Evolutionary conservation across 176 grass and related monocot genomes (phyloP).

Genomic region (Tillandsia fasciculata): DNA sequence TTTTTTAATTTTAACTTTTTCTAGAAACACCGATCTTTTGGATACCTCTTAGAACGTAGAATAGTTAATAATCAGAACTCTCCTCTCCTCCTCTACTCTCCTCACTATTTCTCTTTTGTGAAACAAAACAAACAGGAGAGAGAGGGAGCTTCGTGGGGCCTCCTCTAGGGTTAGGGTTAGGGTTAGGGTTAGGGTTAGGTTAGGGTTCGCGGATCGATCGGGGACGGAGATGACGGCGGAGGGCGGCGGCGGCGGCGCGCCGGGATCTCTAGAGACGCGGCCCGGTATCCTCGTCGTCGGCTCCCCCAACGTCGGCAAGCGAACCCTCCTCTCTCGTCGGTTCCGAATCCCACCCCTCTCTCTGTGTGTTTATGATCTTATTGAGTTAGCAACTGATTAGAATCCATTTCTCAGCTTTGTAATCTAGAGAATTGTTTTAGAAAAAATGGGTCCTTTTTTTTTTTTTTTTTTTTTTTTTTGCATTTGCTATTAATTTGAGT

Average conservation of each 20-base stretch:
- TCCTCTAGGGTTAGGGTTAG: slow-evolving; percentile 9
- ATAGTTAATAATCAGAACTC: too few relatives aligned
- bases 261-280: slow-evolving; percentile 52
- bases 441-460: too few relatives aligned
- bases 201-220: neutral
- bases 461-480: too few relatives aligned
- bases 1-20: too few relatives aligned
- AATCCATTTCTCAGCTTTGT: neutral
- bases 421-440: neutral
- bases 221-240: neutral
- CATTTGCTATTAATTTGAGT: too few relatives aligned
- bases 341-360: slow-evolving; percentile 14
- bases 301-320: slow-evolving; percentile 72
- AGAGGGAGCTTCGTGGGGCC: too few relatives aligned
- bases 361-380: neutral
- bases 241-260: neutral
- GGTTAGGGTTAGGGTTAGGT: neutral
- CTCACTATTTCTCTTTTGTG: too few relatives aligned
- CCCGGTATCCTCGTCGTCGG: slow-evolving; percentile 73
- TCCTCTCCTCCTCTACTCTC: too few relatives aligned
- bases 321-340: slow-evolving; percentile 78
- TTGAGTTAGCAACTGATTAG: slow-evolving; percentile 4
- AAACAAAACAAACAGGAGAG: too few relatives aligned
- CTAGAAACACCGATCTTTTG: too few relatives aligned
- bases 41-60: too few relatives aligned